Evolutionary conservation across 129 eudicot genomes (phyloP).

Genomic region (Kitagawia praeruptora): DNA sequence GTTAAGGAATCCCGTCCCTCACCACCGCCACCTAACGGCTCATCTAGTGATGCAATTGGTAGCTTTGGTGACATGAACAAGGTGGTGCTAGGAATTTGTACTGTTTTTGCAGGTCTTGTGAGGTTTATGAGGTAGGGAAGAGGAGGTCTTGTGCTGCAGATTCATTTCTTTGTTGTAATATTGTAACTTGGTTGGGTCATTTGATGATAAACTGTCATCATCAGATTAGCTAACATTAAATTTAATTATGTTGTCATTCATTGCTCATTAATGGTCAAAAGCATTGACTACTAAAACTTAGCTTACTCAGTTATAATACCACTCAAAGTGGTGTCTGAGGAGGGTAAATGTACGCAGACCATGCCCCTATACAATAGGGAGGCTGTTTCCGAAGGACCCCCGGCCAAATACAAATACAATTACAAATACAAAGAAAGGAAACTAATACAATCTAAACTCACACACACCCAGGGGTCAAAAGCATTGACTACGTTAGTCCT

Average conservation of each 20-base stretch:
- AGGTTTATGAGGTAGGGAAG: constrained; percentile 51
- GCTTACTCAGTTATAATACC: too few species aligned
- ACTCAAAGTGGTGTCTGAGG: too few species aligned
- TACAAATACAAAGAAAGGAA: too few species aligned
- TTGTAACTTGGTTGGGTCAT: not conserved
- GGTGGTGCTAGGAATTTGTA: constrained; percentile 21
- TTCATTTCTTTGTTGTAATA: not conserved
- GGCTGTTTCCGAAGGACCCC: too few species aligned
- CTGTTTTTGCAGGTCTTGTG: constrained; percentile 32
- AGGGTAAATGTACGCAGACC: too few species aligned
- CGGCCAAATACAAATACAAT: too few species aligned
- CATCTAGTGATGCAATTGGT: constrained; percentile 12
- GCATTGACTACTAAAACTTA: not conserved
- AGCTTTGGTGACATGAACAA: constrained; percentile 17
- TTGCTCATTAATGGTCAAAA: not conserved
- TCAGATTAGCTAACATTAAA: too few species aligned
- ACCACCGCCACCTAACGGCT: constrained; percentile 12
- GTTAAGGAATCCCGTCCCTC: constrained; percentile 7
- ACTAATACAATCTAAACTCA: too few species aligned
- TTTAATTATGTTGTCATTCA: too few species aligned
- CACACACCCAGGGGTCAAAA: too few species aligned
- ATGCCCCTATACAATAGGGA: too few species aligned
- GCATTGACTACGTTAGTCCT: not conserved
- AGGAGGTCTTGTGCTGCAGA: constrained; percentile 68
- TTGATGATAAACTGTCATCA: too few species aligned